phyloP scores from a whole-genome alignment of 352 stramenopile species.

The Phytopythium sindhum region DNA sequence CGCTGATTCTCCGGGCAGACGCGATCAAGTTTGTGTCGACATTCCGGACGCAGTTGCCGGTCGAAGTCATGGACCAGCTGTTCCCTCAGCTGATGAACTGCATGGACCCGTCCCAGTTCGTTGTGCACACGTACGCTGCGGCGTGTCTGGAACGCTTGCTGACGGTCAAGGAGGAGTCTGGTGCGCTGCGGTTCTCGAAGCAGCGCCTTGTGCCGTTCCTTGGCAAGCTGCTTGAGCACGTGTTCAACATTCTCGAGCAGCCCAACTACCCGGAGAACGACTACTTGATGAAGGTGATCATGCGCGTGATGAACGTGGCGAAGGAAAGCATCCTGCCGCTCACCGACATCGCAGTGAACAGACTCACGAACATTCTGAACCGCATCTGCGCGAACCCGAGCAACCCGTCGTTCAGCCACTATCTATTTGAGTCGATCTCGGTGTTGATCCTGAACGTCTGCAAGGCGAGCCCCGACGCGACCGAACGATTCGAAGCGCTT shows the following conservation, averaged over 20 bases:
- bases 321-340: slow-evolving; percentile 92
- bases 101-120: slow-evolving; percentile 83
- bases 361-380: slow-evolving; percentile 92
- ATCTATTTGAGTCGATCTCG: slow-evolving; percentile 98
- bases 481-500: slow-evolving; percentile 91
- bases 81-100: slow-evolving; percentile 91
- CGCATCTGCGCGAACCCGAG: slow-evolving; percentile 97
- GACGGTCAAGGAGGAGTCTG: slow-evolving; percentile 89
- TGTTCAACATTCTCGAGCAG: slow-evolving; percentile 96
- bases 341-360: slow-evolving; percentile 93
- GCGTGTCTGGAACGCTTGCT: slow-evolving; percentile 95
- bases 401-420: slow-evolving; percentile 99
- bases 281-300: slow-evolving; percentile 99
- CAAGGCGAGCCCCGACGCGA: slow-evolving; percentile 71
- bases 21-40: slow-evolving; percentile 98
- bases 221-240: slow-evolving; percentile 89
- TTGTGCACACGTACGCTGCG: slow-evolving; percentile 98
- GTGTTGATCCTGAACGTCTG: slow-evolving; percentile 94
- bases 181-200: slow-evolving; percentile 72
- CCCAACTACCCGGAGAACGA: slow-evolving; percentile 96
- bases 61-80: slow-evolving; percentile 90
- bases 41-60: slow-evolving; percentile 96
- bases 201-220: slow-evolving; percentile 90
- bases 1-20: slow-evolving; percentile 95
- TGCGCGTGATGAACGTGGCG: slow-evolving; percentile 92